Evolutionary conservation across 495 filamentous ascomycete species (phyloP).

Genomic region (Cercophora scortea): DNA sequence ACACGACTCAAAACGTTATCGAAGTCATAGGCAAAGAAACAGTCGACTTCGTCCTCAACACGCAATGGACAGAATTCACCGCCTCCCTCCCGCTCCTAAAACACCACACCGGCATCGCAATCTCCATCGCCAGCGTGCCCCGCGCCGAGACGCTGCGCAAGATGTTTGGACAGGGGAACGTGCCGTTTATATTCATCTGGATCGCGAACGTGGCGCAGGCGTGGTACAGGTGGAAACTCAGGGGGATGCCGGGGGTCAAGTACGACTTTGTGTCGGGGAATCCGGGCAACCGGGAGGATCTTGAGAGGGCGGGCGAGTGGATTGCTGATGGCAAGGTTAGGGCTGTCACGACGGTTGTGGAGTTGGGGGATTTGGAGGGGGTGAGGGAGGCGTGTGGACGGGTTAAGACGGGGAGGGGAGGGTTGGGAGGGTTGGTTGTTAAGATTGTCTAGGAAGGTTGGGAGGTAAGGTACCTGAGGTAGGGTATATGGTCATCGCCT

Average conservation of each 20-base stretch:
- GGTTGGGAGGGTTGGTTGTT: conserved; percentile 49
- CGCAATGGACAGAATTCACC: conserved; percentile 24
- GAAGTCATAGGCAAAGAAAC: conserved; percentile 31
- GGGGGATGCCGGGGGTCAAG: conserved; percentile 29
- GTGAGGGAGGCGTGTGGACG: conserved; percentile 38
- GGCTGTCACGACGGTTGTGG: conserved; percentile 32
- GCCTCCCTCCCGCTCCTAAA: conserved; percentile 30
- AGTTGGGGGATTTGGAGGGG: conserved; percentile 37
- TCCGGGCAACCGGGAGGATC: conserved; percentile 23
- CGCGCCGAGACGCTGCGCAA: conserved; percentile 22
- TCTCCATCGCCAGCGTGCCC: conserved; percentile 35
- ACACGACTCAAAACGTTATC: conserved; percentile 33
- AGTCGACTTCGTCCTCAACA: conserved; percentile 50
- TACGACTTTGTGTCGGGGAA: conserved; percentile 31
- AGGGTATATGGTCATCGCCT: too few relatives aligned
- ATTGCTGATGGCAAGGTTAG: conserved; percentile 39
- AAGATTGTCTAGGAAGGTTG: conserved; percentile 21
- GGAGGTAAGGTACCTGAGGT: too few relatives aligned
- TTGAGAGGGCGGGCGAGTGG: conserved; percentile 33
- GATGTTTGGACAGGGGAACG: conserved; percentile 20
- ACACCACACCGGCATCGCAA: conserved; percentile 28
- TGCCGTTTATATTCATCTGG: conserved; percentile 26
- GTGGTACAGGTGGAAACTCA: conserved; percentile 25
- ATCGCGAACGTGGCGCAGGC: conserved; percentile 28
- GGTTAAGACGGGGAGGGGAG: conserved; percentile 44